These are phyloP conservation scores for Diplocarpon mali DNA, from an alignment of 2,329 filamentous ascomycete species.

Conservation along the genomic window DNA sequence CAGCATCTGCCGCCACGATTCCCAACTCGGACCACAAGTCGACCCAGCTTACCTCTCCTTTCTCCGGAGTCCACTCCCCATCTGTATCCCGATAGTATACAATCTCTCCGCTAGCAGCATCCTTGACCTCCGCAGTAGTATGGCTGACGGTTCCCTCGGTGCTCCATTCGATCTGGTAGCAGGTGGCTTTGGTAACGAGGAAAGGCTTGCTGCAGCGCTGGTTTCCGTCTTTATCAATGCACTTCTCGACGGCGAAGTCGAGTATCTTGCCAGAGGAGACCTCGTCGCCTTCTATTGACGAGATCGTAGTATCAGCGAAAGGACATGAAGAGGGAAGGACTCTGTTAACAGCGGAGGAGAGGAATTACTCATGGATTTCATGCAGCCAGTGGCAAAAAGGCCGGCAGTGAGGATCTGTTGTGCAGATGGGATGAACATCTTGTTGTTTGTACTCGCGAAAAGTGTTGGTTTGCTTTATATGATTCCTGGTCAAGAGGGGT, in stretches of 20 bases:
- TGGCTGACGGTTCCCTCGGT: conserved; percentile 31
- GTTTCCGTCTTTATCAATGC: conserved; percentile 31
- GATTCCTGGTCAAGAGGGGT: no score
- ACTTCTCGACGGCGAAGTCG: conserved; percentile 34
- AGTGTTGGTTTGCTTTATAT: background rate
- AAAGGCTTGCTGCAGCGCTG: conserved; percentile 28
- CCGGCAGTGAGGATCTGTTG: conserved; percentile 20
- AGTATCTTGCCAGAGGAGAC: conserved; percentile 30
- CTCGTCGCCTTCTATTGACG: conserved; percentile 7
- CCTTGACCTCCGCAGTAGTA: conserved; percentile 30
- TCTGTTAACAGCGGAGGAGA: background rate
- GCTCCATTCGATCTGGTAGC: conserved; percentile 33
- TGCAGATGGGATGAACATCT: conserved; percentile 21
- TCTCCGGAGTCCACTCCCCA: conserved; percentile 35
- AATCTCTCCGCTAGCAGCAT: conserved; percentile 31
- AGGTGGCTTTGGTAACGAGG: conserved; percentile 29
- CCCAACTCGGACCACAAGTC: background rate
- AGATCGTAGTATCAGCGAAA: background rate
- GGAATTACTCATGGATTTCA: conserved; percentile 2
- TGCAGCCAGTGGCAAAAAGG: conserved; percentile 14
- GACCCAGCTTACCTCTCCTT: conserved; percentile 29
- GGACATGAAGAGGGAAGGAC: background rate
- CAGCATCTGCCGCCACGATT: conserved; percentile 2
- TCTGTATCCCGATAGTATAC: conserved; percentile 36
- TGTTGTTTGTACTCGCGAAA: no score